Evolutionary conservation across 495 filamentous ascomycete species (phyloP).

Genomic region (Annulohypoxylon nitens): DNA sequence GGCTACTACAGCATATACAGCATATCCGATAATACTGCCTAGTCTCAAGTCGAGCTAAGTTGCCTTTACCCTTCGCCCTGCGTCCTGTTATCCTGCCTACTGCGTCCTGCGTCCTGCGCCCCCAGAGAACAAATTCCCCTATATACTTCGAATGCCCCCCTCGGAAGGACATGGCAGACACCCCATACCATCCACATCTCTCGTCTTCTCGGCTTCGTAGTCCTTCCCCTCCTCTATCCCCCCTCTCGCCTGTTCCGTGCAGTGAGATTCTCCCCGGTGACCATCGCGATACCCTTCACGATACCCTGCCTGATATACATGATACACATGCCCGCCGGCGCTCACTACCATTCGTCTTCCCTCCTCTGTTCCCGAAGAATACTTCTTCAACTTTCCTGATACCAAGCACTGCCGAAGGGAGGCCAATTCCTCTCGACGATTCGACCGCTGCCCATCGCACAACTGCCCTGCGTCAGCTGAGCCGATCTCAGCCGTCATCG

Average conservation of each 20-base stretch:
- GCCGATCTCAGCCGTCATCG: constrained; percentile 58
- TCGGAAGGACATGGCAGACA: constrained; percentile 40
- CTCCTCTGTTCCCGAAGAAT: constrained; percentile 55
- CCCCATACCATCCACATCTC: constrained; percentile 12
- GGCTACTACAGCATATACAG: constrained; percentile 38
- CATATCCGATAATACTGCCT: constrained; percentile 33
- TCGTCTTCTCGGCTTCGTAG: constrained; percentile 26
- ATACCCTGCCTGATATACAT: constrained; percentile 7
- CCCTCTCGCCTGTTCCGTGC: neutral
- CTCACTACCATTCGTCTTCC: constrained; percentile 55
- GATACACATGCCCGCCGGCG: constrained; percentile 29
- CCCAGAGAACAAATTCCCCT: constrained; percentile 13
- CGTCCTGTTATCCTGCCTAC: neutral
- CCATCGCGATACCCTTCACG: constrained; percentile 6
- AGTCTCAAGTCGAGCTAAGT: constrained; percentile 14
- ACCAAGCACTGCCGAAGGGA: constrained; percentile 61
- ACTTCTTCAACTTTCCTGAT: constrained; percentile 59
- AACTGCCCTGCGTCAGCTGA: constrained; percentile 60
- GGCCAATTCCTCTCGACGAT: constrained; percentile 59
- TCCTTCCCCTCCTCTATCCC: constrained; percentile 22
- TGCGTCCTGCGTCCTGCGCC: neutral
- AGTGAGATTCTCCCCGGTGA: constrained; percentile 1
- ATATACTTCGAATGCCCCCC: constrained; percentile 19
- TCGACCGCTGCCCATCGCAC: constrained; percentile 56
- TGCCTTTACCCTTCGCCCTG: constrained; percentile 6